Evolutionary conservation across 495 filamentous ascomycete genomes (phyloP), one percentile per base, ranked within the genome.

Genomic region (Lentithecium fluviatile): DNA sequence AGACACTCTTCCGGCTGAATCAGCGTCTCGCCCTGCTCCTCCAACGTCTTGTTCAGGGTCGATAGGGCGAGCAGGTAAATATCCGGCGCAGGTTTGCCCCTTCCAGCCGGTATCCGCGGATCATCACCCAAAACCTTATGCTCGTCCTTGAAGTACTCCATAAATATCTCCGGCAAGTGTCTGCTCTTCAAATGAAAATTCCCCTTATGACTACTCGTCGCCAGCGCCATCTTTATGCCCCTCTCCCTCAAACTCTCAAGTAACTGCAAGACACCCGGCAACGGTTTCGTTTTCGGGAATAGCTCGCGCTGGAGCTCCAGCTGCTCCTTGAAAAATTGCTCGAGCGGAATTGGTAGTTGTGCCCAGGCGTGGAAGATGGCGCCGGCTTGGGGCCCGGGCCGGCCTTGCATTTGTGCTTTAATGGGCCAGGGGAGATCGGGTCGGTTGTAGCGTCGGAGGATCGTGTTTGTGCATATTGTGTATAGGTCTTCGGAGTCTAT

Each of bases 401-500:
- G 87, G n/a, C 95, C 95, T 78, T 97, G 94, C 1, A 99, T 74
- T 69, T 90, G 87, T 1, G 95, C 92, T 77, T 99, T 99, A 74
- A 99, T 83, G 47, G 81, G 82, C 94, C 94, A 99, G 1, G 94
- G 93, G 5, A 99, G 78, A 19, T 74, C 66, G 7, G 88, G 85
- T 36, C 84, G 85, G 58, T 81, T 81, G 71, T 92, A 86, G 69
- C 88, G 82, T 40, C 78, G 76, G 6, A 99, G 86, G 40, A 97
- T 80, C 37, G 83, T 74, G 74, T 97, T 96, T 25, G 89, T 88
- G 73, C 87, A 87, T 23, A 82, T 71, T 0, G 90, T 94, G 78
- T 97, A 97, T 57, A 88, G 81, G 72, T 99, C 95, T 69, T 99
- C 94, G 15, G 90, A 90, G 75, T 97, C 86, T 62, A 98, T 85